Conservation (phyloP, 148 eudicot genomes). For the Rhododendron griersonianum region DNA sequence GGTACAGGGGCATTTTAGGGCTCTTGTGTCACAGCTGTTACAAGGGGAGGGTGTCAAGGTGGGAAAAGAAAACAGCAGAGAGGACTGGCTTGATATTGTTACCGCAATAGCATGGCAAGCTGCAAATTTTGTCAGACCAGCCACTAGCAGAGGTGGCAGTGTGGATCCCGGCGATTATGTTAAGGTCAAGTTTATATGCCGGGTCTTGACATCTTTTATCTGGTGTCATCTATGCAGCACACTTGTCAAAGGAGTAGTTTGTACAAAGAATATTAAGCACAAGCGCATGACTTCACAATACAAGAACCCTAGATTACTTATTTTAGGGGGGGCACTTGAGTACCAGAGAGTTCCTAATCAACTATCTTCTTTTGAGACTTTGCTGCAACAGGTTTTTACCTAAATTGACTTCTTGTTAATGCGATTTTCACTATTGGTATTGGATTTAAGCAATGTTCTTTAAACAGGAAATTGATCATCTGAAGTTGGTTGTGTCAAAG, state of each 20-base stretch:
- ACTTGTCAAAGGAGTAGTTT: conserved; percentile 81
- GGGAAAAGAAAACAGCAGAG: conserved; percentile 37
- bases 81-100: conserved; percentile 75
- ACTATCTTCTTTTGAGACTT: too few relatives aligned
- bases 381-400: conserved; percentile 37
- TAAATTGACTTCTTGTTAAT: too few relatives aligned
- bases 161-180: conserved; percentile 96
- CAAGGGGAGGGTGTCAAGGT: conserved; percentile 63
- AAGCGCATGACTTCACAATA: conserved; percentile 95
- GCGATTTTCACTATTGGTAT: too few relatives aligned
- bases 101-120: conserved; percentile 91
- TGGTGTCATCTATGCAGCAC: conserved; percentile 59
- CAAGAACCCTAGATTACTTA: conserved; percentile 27
- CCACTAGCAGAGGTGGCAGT: conserved; percentile 91
- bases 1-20: conserved; percentile 85
- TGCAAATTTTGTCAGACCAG: conserved; percentile 88
- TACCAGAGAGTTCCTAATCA: too few relatives aligned
- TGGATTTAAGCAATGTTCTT: background rate
- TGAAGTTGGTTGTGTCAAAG: too few relatives aligned
- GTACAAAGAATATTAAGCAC: conserved; percentile 96
- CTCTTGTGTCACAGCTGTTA: conserved; percentile 86
- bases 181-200: conserved; percentile 38
- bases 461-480: background rate
- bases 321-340: too few relatives aligned
- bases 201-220: background rate